phyloP scores from a whole-genome alignment of 1,139 yeast species.

The Yarrowia galli region DNA sequence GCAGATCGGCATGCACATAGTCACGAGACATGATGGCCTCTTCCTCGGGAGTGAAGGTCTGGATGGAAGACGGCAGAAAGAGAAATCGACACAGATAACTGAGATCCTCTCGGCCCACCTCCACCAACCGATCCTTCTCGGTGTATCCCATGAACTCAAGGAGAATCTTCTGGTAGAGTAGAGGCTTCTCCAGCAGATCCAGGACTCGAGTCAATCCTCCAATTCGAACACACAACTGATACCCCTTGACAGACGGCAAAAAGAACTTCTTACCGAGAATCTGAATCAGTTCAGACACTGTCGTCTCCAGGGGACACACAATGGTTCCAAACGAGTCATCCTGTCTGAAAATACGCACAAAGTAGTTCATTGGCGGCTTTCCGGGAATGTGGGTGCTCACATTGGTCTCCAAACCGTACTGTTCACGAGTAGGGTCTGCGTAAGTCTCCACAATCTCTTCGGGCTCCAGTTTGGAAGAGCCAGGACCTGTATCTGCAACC shows the following conservation, averaged over 20 bases:
- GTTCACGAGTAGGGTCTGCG: constrained; percentile 18
- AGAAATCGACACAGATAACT: constrained; percentile 86
- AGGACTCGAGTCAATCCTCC: constrained; percentile 82
- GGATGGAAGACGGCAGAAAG: constrained; percentile 65
- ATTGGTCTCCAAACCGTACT: constrained; percentile 9
- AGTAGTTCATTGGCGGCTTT: constrained; percentile 49
- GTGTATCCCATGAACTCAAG: constrained; percentile 81
- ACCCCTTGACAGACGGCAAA: constrained; percentile 70
- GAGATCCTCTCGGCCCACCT: constrained; percentile 86
- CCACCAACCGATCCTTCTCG: constrained; percentile 74
- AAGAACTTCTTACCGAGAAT: constrained; percentile 79
- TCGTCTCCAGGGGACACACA: constrained; percentile 74
- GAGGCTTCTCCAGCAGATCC: constrained; percentile 76
- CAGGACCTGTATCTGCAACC: constrained; percentile 39
- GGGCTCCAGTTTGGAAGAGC: constrained; percentile 14
- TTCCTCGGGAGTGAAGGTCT: constrained; percentile 71
- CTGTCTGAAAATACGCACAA: constrained; percentile 74
- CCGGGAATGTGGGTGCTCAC: constrained; percentile 28
- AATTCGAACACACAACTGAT: constrained; percentile 77
- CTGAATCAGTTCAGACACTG: constrained; percentile 75
- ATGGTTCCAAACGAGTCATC: constrained; percentile 86
- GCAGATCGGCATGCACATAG: constrained; percentile 76
- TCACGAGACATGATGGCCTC: constrained; percentile 69
- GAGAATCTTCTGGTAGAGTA: constrained; percentile 76
- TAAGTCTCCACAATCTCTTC: constrained; percentile 31